These are phyloP conservation scores for Parathielavia appendiculata DNA, from an alignment of 495 filamentous ascomycete species.

Conservation along the genomic window DNA sequence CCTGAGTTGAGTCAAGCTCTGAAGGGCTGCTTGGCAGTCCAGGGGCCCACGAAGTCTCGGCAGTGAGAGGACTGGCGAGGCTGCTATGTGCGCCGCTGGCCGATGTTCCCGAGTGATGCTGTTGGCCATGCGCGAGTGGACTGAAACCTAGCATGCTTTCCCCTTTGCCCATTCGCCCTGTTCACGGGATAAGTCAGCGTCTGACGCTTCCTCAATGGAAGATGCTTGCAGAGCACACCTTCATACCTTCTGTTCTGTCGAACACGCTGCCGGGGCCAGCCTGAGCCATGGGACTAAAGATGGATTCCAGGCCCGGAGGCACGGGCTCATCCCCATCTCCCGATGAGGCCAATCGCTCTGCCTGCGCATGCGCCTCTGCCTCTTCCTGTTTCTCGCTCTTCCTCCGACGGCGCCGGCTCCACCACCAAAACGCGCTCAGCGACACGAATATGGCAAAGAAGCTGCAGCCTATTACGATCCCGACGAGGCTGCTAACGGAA, in stretches of 20 bases:
- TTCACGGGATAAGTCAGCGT: background rate
- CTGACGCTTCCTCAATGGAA: background rate
- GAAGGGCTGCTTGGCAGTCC: background rate
- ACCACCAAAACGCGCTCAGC: constrained; percentile 18
- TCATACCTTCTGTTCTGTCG: constrained; percentile 17
- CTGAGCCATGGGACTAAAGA: constrained; percentile 20
- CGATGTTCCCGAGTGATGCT: background rate
- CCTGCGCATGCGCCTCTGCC: background rate
- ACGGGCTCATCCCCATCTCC: constrained; percentile 7
- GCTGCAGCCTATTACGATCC: constrained; percentile 20
- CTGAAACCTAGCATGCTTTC: constrained; percentile 8
- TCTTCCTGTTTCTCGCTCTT: constrained; percentile 12
- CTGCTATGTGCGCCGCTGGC: background rate
- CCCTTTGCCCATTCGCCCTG: constrained; percentile 15
- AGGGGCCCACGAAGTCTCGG: background rate
- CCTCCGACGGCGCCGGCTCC: constrained; percentile 10
- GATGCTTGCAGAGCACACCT: background rate
- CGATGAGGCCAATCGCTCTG: constrained; percentile 6
- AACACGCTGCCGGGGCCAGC: constrained; percentile 17
- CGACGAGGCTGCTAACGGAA: constrained; percentile 19
- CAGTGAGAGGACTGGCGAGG: constrained; percentile 8
- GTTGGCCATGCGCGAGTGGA: background rate
- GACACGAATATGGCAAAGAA: constrained; percentile 16
- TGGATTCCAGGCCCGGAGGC: constrained; percentile 10
- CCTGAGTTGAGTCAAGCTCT: constrained; percentile 21